These are phyloP conservation scores for Strobilomyces dryophilus DNA, from an alignment of 768 basidiomycete genomes.

Conservation along the genomic window DNA sequence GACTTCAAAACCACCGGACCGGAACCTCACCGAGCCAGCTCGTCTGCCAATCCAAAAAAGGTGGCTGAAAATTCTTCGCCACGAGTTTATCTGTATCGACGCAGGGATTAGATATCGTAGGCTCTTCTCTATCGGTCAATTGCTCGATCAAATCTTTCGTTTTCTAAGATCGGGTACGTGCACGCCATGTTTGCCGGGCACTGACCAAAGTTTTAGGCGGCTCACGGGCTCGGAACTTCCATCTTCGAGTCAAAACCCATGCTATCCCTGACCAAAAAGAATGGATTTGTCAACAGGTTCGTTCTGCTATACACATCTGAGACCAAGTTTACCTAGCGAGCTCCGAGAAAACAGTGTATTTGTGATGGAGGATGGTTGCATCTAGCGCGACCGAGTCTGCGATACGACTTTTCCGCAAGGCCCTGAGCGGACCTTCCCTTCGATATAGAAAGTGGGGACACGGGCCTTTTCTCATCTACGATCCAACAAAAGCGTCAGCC, in stretches of 20 bases:
- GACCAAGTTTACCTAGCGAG: constrained; percentile 7
- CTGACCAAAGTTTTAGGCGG: neutral
- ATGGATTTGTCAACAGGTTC: constrained; percentile 1
- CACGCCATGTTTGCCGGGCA: neutral
- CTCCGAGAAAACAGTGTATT: neutral
- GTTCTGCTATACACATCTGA: neutral
- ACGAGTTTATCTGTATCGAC: neutral
- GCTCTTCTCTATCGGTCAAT: constrained; percentile 1
- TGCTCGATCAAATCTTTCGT: neutral
- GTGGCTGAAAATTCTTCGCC: neutral
- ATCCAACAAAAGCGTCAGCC: neutral
- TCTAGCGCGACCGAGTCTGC: too few relatives aligned
- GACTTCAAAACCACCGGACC: neutral
- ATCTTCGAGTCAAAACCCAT: neutral
- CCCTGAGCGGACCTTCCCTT: neutral
- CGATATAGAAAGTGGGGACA: neutral
- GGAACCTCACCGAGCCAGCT: constrained; percentile 8
- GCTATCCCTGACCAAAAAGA: neutral
- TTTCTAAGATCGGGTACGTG: neutral
- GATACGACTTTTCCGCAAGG: too few relatives aligned
- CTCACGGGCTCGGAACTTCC: neutral
- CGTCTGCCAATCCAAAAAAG: constrained; percentile 1
- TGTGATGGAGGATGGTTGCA: too few relatives aligned
- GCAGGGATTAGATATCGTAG: neutral
- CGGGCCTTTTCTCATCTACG: too few relatives aligned